Percentiles rank a stretch among this genome's conserved stretches.
Conservation (phyloP, 75 land plant genomes). For the Sequoia sempervirens region DNA sequence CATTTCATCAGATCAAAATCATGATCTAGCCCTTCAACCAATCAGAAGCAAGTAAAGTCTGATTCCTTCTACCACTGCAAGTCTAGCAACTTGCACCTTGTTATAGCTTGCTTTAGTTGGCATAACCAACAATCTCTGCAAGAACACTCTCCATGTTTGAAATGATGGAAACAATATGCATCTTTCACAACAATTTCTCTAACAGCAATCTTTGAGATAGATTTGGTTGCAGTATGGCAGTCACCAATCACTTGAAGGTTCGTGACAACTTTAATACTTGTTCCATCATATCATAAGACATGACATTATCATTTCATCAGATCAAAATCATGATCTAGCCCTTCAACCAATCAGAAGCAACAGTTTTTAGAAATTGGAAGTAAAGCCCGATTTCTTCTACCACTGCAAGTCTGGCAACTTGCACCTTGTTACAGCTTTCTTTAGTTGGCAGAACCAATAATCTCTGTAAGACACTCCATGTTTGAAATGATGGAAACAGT, state of each 20-base stretch:
- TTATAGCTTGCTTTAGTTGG: background rate
- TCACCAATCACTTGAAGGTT: too few relatives aligned
- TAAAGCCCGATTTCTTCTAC: background rate
- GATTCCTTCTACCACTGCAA: too few relatives aligned
- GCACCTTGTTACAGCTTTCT: background rate
- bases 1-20: background rate
- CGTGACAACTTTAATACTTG: too few relatives aligned
- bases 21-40: background rate
- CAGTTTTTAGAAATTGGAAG: background rate
- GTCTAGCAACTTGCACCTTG: too few relatives aligned
- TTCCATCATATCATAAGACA: background rate
- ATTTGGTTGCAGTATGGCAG: slow-evolving; percentile 15
- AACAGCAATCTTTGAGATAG: slow-evolving; percentile 19
- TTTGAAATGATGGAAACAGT: slow-evolving; percentile 42
- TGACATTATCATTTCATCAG: background rate
- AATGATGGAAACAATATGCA: slow-evolving; percentile 39
- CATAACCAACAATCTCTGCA: too few relatives aligned
- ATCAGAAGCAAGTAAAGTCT: background rate
- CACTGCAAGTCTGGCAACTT: background rate
- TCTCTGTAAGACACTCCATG: background rate
- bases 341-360: background rate
- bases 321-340: background rate
- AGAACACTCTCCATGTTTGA: slow-evolving; percentile 11
- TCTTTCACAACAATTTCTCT: slow-evolving; percentile 41
- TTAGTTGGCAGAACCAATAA: too few relatives aligned